Percentiles rank a stretch among this genome's conserved stretches.
Evolutionary conservation across 805 yeast species (phyloP).

Genomic region (Sugiyamaella valdiviana): DNA sequence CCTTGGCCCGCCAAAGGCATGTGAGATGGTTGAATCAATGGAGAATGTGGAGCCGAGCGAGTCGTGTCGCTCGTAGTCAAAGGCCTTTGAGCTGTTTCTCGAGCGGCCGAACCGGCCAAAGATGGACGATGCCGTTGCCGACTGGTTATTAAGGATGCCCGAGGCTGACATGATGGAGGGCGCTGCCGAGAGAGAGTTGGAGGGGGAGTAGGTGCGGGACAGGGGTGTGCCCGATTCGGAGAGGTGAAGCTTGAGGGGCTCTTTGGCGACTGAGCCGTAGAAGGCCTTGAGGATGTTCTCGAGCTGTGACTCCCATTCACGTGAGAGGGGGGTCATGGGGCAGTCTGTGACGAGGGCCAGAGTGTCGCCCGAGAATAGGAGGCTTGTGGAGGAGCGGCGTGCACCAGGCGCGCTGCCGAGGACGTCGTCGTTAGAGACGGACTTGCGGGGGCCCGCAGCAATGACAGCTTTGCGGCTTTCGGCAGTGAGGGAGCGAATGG

Average conservation of each 20-base stretch:
- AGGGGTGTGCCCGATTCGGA: slow-evolving; percentile 16
- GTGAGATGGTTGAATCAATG: slow-evolving; percentile 4
- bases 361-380: slow-evolving; percentile 9
- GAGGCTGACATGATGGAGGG: slow-evolving; percentile 5
- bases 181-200: slow-evolving; percentile 1
- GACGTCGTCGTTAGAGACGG: background rate
- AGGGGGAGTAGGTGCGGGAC: slow-evolving; percentile 14
- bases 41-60: slow-evolving; percentile 11
- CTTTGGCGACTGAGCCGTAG: slow-evolving; percentile 24
- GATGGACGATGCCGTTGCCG: slow-evolving; percentile 13
- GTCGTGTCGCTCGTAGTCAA: slow-evolving; percentile 11
- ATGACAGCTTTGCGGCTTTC: background rate
- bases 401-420: background rate
- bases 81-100: slow-evolving; percentile 5
- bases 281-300: slow-evolving; percentile 22
- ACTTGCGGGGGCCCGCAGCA: background rate
- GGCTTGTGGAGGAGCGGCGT: background rate
- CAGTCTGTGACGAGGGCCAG: slow-evolving; percentile 14
- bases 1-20: slow-evolving; percentile 8
- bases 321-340: slow-evolving; percentile 11
- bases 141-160: background rate
- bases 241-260: slow-evolving; percentile 21
- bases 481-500: slow-evolving; percentile 29
- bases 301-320: slow-evolving; percentile 24
- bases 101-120: slow-evolving; percentile 15